Conservation (phyloP, 1,139 yeast genomes). For the Pichia sorboxylosa region DNA sequence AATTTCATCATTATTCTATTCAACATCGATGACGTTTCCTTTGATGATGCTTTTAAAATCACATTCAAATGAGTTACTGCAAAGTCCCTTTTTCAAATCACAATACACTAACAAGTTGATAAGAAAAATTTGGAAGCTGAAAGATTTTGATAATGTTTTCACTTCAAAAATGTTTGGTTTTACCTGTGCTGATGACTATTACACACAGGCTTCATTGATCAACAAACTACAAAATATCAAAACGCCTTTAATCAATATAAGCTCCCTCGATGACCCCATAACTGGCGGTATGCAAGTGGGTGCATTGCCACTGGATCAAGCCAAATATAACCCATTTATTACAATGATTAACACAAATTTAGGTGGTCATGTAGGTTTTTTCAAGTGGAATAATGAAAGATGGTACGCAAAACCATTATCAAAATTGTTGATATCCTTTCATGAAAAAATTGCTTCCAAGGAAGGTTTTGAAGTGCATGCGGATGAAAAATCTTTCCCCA, state of each 20-base stretch:
- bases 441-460: constrained; percentile 8
- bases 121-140: constrained; percentile 22
- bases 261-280: constrained; percentile 78
- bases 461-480: constrained; percentile 6
- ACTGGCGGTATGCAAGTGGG: constrained; percentile 36
- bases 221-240: constrained; percentile 42
- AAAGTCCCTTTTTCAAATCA: constrained; percentile 27
- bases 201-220: constrained; percentile 56
- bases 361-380: constrained; percentile 84
- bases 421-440: constrained; percentile 20
- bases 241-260: constrained; percentile 59
- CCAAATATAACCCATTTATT: constrained; percentile 55
- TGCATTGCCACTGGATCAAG: constrained; percentile 54
- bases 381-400: constrained; percentile 36
- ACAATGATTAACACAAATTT: constrained; percentile 54
- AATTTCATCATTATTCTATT: constrained; percentile 53
- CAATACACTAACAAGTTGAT: constrained; percentile 12
- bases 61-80: constrained; percentile 44
- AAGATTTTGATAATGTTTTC: constrained; percentile 57
- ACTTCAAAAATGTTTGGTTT: constrained; percentile 73
- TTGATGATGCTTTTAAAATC: constrained; percentile 50
- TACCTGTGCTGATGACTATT: constrained; percentile 59
- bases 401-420: constrained; percentile 42
- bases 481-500: constrained; percentile 8
- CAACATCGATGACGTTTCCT: constrained; percentile 55